A percentile compares a stretch with the other conserved stretches of the same genome.
These are phyloP conservation scores for Nemania sp. DNA, from an alignment of 2,329 filamentous ascomycete species.

Conservation along the genomic window DNA sequence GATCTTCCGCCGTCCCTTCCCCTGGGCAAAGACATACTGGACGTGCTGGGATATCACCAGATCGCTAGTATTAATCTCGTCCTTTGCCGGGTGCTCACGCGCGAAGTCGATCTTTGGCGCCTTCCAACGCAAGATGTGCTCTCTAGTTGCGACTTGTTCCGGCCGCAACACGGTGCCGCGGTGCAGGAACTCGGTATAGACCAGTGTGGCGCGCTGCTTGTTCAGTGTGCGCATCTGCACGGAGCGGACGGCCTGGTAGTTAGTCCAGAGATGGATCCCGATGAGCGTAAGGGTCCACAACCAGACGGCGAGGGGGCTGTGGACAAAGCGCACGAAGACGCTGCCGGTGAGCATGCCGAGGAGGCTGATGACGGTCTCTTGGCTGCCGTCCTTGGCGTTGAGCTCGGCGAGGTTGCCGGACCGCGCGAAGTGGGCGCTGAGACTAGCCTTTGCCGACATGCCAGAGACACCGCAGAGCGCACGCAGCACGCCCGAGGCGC, in stretches of 20 bases:
- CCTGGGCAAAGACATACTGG: conserved; percentile 72
- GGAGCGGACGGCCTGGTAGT: conserved; percentile 85
- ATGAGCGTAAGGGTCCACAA: conserved; percentile 77
- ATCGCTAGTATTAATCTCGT: conserved; percentile 52
- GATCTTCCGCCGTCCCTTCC: conserved; percentile 63
- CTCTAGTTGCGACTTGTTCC: conserved; percentile 71
- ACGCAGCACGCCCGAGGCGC: conserved; percentile 63
- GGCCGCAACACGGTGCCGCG: conserved; percentile 69
- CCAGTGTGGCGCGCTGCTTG: conserved; percentile 83
- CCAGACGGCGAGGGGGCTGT: conserved; percentile 79
- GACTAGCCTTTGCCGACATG: conserved; percentile 87
- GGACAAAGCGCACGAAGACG: conserved; percentile 80
- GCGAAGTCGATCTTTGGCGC: conserved; percentile 58
- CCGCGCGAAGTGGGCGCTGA: conserved; percentile 91
- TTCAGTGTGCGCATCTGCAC: conserved; percentile 89
- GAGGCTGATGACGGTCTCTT: conserved; percentile 92
- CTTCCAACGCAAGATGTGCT: conserved; percentile 73
- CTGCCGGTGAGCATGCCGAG: conserved; percentile 88
- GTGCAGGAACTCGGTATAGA: conserved; percentile 72
- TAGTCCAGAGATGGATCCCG: conserved; percentile 81
- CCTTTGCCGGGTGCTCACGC: conserved; percentile 36
- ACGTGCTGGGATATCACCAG: conserved; percentile 63
- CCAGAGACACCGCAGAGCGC: conserved; percentile 89
- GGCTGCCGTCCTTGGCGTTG: conserved; percentile 90
- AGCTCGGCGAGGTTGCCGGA: conserved; percentile 91